Conservation (phyloP, 352 stramenopile genomes). For the Thalassiosira livingstoniorum region DNA sequence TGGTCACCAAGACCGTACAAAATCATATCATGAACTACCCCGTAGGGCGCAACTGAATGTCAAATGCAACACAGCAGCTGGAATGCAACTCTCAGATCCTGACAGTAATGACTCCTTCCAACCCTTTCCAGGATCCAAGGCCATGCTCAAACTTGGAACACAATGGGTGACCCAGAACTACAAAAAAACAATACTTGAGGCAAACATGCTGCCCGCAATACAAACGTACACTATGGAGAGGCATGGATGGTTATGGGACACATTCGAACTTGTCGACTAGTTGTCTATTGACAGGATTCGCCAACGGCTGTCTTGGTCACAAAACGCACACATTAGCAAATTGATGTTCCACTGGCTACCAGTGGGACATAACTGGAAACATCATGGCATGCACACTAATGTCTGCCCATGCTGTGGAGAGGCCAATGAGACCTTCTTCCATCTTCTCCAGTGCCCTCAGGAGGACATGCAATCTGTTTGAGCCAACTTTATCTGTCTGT, state of each 20-base stretch:
- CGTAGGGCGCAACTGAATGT: no score
- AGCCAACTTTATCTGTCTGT: no score
- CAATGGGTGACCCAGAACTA: neutral
- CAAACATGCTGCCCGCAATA: no score
- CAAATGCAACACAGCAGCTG: neutral
- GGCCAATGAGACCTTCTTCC: slow-evolving; percentile 1
- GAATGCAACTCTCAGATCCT: neutral
- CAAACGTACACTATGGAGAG: no score
- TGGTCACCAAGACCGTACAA: no score
- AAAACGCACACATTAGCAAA: neutral
- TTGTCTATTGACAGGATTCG: neutral
- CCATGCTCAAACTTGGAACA: neutral
- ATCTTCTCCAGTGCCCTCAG: neutral
- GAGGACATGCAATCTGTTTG: neutral
- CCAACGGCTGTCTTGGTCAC: neutral
- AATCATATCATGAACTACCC: no score
- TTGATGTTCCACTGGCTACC: slow-evolving; percentile 8
- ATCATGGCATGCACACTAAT: neutral
- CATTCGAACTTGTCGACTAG: neutral
- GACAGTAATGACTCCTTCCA: neutral
- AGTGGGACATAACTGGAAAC: slow-evolving; percentile 11
- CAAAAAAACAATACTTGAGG: neutral
- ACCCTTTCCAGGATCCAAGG: neutral
- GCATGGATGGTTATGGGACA: neutral
- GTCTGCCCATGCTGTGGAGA: slow-evolving; percentile 6